These are phyloP conservation scores for Solanum infundibuliforme DNA, from an alignment of 257 asterid species.

Conservation along the genomic window DNA sequence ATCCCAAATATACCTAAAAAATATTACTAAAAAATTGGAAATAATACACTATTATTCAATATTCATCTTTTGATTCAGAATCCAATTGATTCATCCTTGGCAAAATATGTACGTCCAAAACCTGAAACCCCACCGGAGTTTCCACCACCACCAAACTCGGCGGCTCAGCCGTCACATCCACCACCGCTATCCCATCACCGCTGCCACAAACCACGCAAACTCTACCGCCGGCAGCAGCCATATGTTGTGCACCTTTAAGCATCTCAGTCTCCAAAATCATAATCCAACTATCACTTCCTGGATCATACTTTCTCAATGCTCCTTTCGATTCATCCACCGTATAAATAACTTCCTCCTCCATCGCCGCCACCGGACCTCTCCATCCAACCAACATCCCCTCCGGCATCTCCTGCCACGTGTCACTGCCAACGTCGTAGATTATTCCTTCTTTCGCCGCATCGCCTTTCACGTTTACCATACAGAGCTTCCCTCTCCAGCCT, in stretches of 20 bases:
- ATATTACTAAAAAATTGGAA: too few species aligned
- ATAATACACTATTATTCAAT: too few species aligned
- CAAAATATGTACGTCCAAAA: slow-evolving; percentile 46
- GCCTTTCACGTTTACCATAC: slow-evolving; percentile 45
- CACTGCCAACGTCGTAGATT: slow-evolving; percentile 33
- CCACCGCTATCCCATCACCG: slow-evolving; percentile 37
- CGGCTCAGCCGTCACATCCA: slow-evolving; percentile 47
- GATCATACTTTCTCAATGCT: slow-evolving; percentile 35
- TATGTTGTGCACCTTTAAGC: slow-evolving; percentile 49
- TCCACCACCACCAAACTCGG: slow-evolving; percentile 44
- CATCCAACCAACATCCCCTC: slow-evolving; percentile 74
- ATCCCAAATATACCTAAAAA: background rate
- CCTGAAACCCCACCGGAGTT: slow-evolving; percentile 37
- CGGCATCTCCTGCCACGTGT: slow-evolving; percentile 69
- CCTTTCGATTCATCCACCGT: slow-evolving; percentile 66
- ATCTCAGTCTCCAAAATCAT: slow-evolving; percentile 19
- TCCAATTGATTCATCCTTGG: slow-evolving; percentile 34
- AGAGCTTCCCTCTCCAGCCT: slow-evolving; percentile 68
- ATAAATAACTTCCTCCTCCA: slow-evolving; percentile 41
- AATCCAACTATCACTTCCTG: slow-evolving; percentile 39
- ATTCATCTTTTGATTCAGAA: background rate
- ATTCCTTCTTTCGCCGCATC: slow-evolving; percentile 55
- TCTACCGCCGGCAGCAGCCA: slow-evolving; percentile 50
- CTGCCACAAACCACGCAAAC: slow-evolving; percentile 45
- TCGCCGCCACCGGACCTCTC: slow-evolving; percentile 61